These are phyloP conservation scores for Effrenium voratum DNA, from an alignment of 73 alveolate genomes.

Conservation along the genomic window DNA sequence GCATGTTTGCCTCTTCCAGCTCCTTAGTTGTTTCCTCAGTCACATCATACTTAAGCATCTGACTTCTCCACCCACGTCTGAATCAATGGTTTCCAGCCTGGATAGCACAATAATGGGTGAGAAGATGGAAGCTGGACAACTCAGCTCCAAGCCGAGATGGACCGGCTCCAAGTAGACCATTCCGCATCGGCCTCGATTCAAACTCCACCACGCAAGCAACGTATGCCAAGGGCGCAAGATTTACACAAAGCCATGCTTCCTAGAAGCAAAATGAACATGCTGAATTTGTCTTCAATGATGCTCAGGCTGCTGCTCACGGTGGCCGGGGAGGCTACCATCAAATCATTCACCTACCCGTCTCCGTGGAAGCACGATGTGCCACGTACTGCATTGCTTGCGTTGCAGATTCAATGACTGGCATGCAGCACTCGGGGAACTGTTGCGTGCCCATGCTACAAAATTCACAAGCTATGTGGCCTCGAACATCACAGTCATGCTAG, in stretches of 20 bases:
- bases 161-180: slow-evolving; percentile 99
- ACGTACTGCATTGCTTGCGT: not conserved
- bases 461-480: slow-evolving; percentile 94
- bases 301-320: slow-evolving; percentile 97
- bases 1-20: too few species aligned
- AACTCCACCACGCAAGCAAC: not conserved
- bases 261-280: not conserved
- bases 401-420: not conserved
- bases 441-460: not conserved
- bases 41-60: too few species aligned
- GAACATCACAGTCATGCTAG: slow-evolving; percentile 99
- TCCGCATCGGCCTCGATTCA: slow-evolving; percentile 97
- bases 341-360: slow-evolving; percentile 97
- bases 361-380: not conserved
- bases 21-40: too few species aligned
- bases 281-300: too few species aligned
- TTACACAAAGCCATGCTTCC: not conserved
- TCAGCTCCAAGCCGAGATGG: slow-evolving; percentile 97
- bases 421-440: too few species aligned
- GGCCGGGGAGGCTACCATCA: slow-evolving; percentile 99
- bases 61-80: slow-evolving; percentile 95
- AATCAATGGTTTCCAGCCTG: slow-evolving; percentile 94
- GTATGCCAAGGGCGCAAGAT: not conserved
- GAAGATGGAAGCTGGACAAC: not conserved
- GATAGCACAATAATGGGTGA: not conserved